Evolutionary conservation across 495 filamentous ascomycete genomes (phyloP).

Genomic region (Paragyromitra xinjiangensis): DNA sequence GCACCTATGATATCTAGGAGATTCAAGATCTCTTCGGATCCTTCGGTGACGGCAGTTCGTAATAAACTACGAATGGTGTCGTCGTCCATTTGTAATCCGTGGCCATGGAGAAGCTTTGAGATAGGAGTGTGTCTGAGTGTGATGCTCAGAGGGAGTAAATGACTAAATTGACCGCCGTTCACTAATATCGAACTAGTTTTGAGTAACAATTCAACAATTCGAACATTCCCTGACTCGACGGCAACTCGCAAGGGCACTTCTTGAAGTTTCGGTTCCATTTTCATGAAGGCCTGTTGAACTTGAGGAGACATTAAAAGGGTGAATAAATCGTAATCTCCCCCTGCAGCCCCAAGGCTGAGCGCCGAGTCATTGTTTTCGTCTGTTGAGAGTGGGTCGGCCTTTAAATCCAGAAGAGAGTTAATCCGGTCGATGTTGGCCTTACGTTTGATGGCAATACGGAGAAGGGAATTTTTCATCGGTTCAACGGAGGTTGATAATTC

Average conservation of each 20-base stretch:
- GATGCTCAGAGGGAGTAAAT: constrained; percentile 13
- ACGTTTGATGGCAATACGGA: constrained; percentile 14
- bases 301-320: constrained; percentile 1
- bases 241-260: constrained; percentile 11
- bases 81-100: background rate
- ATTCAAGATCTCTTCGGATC: background rate
- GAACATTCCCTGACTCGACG: constrained; percentile 12
- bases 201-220: constrained; percentile 3
- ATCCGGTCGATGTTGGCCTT: constrained; percentile 2
- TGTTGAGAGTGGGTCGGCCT: constrained; percentile 9
- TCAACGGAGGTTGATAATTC: background rate
- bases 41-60: background rate
- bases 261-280: background rate
- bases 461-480: constrained; percentile 12
- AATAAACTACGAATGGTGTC: background rate
- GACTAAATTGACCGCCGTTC: constrained; percentile 1
- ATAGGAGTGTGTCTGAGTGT: background rate
- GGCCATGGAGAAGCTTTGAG: background rate
- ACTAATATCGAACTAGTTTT: background rate
- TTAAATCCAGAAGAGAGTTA: background rate
- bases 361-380: constrained; percentile 18
- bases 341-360: constrained; percentile 12
- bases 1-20: background rate
- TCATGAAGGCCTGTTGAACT: background rate
- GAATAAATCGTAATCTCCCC: constrained; percentile 3